These are phyloP conservation scores for Tolypocladium inflatum DNA, from an alignment of 2,329 filamentous ascomycete species.

Conservation along the genomic window DNA sequence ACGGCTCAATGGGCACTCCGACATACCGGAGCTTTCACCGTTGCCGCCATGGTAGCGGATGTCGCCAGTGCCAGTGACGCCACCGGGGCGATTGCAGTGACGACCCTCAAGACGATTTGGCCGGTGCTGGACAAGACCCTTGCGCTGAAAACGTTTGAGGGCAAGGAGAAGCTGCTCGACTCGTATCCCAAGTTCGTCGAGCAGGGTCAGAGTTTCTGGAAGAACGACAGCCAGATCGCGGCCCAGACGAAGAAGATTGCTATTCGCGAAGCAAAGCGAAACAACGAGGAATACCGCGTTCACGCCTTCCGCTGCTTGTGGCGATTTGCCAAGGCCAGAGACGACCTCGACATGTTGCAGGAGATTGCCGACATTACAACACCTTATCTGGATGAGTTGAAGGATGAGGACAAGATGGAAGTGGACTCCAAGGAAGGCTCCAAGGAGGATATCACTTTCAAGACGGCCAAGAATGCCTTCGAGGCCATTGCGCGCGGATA, in stretches of 20 bases:
- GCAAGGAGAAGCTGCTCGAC: slow-evolving; percentile 77
- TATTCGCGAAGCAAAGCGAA: slow-evolving; percentile 80
- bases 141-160: slow-evolving; percentile 82
- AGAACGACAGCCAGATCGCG: slow-evolving; percentile 39
- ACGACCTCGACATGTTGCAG: slow-evolving; percentile 60
- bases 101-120: slow-evolving; percentile 62
- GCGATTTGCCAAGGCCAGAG: slow-evolving; percentile 57
- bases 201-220: slow-evolving; percentile 50
- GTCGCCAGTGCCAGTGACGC: slow-evolving; percentile 50
- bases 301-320: slow-evolving; percentile 66
- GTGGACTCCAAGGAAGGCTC: slow-evolving; percentile 44
- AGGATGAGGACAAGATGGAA: slow-evolving; percentile 58
- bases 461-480: slow-evolving; percentile 38
- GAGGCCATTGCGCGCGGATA: slow-evolving; percentile 43
- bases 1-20: slow-evolving; percentile 85
- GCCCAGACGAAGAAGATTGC: slow-evolving; percentile 70
- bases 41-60: slow-evolving; percentile 63
- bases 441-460: slow-evolving; percentile 32
- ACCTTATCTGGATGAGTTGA: slow-evolving; percentile 50
- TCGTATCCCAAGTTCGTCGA: slow-evolving; percentile 72
- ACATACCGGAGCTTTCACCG: slow-evolving; percentile 74
- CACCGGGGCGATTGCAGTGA: slow-evolving; percentile 48
- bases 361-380: slow-evolving; percentile 56
- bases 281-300: slow-evolving; percentile 75
- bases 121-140: slow-evolving; percentile 73